Conservation (phyloP, 1,139 yeast genomes). For the Petasospora fabianii region DNA sequence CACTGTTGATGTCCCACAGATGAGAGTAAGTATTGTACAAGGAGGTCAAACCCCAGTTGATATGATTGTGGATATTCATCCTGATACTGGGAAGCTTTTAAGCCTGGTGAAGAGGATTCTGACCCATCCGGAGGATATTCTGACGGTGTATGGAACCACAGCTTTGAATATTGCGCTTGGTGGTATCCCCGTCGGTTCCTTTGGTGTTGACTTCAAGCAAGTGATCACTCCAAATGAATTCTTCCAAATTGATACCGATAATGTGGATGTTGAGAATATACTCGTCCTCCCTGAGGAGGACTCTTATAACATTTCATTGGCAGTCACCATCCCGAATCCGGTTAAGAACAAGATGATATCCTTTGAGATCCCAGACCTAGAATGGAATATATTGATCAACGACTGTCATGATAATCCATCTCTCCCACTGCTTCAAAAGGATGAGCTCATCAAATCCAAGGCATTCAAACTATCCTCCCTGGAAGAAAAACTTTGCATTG, state of each 20-base stretch:
- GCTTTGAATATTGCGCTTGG: slow-evolving; percentile 30
- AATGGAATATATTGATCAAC: slow-evolving; percentile 31
- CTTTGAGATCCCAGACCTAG: slow-evolving; percentile 28
- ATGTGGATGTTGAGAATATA: slow-evolving; percentile 22
- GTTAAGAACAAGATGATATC: slow-evolving; percentile 19
- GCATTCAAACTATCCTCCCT: slow-evolving; percentile 17
- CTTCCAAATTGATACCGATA: slow-evolving; percentile 16
- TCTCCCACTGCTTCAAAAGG: slow-evolving; percentile 22
- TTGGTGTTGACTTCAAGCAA: slow-evolving; percentile 29
- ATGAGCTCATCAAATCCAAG: slow-evolving; percentile 13
- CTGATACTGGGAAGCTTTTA: slow-evolving; percentile 31
- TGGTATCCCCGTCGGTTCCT: slow-evolving; percentile 29
- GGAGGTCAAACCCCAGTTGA: slow-evolving; percentile 17
- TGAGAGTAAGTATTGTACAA: slow-evolving; percentile 19
- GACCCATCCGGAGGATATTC: slow-evolving; percentile 27
- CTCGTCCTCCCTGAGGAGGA: slow-evolving; percentile 17
- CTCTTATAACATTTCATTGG: slow-evolving; percentile 27
- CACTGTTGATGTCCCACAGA: slow-evolving; percentile 18
- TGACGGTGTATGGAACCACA: slow-evolving; percentile 33
- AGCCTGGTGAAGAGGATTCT: slow-evolving; percentile 30
- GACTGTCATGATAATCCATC: slow-evolving; percentile 29
- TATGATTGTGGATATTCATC: slow-evolving; percentile 28
- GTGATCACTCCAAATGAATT: slow-evolving; percentile 26
- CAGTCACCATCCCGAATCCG: slow-evolving; percentile 22
- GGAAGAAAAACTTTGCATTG: slow-evolving; percentile 11